Evolutionary conservation across 345 rosid species (phyloP).

Genomic region (Boechera divaricarpa): DNA sequence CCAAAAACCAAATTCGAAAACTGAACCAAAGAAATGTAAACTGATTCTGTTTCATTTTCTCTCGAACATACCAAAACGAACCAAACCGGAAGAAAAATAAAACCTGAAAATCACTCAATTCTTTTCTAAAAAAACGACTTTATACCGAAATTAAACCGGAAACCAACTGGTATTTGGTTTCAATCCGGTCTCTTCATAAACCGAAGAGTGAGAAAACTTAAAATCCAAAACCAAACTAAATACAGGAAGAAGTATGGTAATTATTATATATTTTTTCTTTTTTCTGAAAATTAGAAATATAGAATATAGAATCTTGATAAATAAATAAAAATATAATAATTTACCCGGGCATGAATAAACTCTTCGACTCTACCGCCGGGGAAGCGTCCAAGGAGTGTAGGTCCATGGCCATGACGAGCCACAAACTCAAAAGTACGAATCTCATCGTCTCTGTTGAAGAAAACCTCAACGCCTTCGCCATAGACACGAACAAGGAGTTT

Average conservation of each 20-base stretch:
- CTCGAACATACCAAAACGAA: not conserved
- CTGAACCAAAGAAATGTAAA: no score
- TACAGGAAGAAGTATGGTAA: not conserved
- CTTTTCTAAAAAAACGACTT: not conserved
- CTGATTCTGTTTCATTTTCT: not conserved
- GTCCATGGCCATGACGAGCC: slow-evolving; percentile 90
- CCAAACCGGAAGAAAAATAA: not conserved
- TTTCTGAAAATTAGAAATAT: no score
- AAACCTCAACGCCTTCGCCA: slow-evolving; percentile 87
- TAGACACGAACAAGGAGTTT: slow-evolving; percentile 78
- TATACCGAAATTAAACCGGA: not conserved
- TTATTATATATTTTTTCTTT: no score
- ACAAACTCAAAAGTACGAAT: slow-evolving; percentile 81
- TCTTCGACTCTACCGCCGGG: slow-evolving; percentile 84
- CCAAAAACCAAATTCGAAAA: not conserved
- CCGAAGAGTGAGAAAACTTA: not conserved
- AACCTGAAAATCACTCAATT: not conserved
- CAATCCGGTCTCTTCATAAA: not conserved
- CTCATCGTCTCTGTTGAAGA: slow-evolving; percentile 82
- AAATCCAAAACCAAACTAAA: not conserved
- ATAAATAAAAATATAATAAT: not conserved
- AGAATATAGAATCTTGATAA: not conserved
- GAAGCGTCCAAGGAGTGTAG: slow-evolving; percentile 84
- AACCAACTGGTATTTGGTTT: not conserved
- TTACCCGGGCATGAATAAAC: slow-evolving; percentile 93